phyloP scores from a whole-genome alignment of 257 asterid species.

The Euphrasia confusa region DNA sequence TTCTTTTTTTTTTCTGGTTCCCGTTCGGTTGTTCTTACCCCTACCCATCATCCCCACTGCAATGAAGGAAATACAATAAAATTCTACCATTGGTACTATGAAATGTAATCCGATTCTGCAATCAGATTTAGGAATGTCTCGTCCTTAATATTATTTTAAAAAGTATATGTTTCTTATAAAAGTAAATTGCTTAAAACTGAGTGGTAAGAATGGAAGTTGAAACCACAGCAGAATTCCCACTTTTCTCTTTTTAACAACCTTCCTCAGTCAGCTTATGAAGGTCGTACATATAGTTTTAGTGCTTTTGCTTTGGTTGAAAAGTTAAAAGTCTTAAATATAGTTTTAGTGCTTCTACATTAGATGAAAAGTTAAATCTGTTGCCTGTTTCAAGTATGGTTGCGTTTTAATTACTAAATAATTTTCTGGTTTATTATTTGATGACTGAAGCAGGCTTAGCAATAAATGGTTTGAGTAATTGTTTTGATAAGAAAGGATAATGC shows the following conservation, averaged over 20 bases:
- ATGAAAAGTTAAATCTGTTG: background rate
- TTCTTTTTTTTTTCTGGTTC: too few species aligned
- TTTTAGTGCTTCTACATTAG: background rate
- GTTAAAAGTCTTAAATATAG: too few species aligned
- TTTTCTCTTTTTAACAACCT: background rate
- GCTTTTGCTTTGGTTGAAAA: too few species aligned
- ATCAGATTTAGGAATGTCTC: too few species aligned
- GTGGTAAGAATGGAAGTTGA: background rate
- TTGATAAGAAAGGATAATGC: background rate
- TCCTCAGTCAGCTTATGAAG: background rate
- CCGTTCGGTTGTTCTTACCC: too few species aligned
- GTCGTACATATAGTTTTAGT: background rate
- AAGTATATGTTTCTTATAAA: too few species aligned
- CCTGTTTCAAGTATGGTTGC: background rate
- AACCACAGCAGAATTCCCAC: background rate
- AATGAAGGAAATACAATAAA: too few species aligned
- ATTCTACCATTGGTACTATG: background rate
- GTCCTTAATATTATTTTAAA: too few species aligned
- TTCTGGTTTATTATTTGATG: background rate
- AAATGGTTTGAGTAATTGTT: background rate
- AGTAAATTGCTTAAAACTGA: background rate
- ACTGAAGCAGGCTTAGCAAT: background rate
- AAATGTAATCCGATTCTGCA: too few species aligned
- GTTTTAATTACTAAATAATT: too few species aligned
- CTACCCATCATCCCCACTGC: too few species aligned